These are phyloP conservation scores for Chaetomium olivaceum DNA, from an alignment of 2,329 filamentous ascomycete genomes.

Conservation along the genomic window DNA sequence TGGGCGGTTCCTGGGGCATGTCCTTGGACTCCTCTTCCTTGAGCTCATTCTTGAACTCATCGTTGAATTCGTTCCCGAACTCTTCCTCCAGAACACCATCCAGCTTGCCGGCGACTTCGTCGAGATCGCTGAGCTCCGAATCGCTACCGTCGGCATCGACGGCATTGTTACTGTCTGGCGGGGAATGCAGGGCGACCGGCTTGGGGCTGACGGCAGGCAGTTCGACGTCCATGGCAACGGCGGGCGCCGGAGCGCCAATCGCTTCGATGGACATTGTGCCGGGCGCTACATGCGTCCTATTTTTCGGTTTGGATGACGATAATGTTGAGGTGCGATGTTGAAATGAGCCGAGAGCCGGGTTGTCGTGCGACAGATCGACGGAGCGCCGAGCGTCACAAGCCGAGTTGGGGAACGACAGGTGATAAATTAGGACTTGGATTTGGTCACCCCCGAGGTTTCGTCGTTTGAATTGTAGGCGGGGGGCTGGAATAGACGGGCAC, in stretches of 20 bases:
- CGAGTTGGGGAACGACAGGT: conserved; percentile 27
- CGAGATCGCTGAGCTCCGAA: conserved; percentile 67
- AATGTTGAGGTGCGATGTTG: conserved; percentile 17
- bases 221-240: conserved; percentile 33
- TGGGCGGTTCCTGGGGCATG: neutral
- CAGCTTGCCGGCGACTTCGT: conserved; percentile 52
- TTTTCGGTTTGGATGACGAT: conserved; percentile 20
- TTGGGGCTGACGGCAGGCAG: conserved; percentile 41
- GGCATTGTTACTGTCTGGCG: conserved; percentile 63
- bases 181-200: conserved; percentile 58
- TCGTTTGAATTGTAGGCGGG: conserved; percentile 20
- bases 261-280: conserved; percentile 57
- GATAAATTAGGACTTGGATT: conserved; percentile 21
- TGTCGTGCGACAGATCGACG: conserved; percentile 24
- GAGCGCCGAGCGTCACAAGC: conserved; percentile 29
- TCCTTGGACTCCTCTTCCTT: conserved; percentile 13
- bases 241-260: conserved; percentile 51
- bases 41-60: conserved; percentile 26
- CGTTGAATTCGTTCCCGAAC: neutral
- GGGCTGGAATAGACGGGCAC: conserved; percentile 25
- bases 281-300: conserved; percentile 48
- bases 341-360: conserved; percentile 4
- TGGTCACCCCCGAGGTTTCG: conserved; percentile 26
- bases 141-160: conserved; percentile 61
- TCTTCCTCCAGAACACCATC: conserved; percentile 27